Evolutionary conservation across 2,329 filamentous ascomycete species (phyloP), one percentile per base, ranked within the genome.

Genomic region (Ploettnerulaceae sp.): DNA sequence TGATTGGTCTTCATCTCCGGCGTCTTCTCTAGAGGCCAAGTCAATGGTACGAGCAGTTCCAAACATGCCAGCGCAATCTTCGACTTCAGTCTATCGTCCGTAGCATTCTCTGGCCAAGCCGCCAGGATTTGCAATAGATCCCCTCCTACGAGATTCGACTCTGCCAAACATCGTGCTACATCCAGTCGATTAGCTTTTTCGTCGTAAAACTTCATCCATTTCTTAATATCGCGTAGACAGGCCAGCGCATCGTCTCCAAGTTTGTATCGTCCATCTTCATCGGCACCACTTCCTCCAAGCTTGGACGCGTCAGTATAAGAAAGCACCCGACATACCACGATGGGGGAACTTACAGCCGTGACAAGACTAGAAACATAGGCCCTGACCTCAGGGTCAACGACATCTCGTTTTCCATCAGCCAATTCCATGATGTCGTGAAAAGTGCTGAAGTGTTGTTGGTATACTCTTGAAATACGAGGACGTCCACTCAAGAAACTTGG

Each of bases 181-280:
- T 98, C 93, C 74, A 95, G 85, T 56, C 91, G 84, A 64, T 95
- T 94, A 55, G 84, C 81, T 65, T 94, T 94, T 64, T 95, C 87
- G 66, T 96, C 90, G 73, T 93, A 93, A 53, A 95, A 81, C 58
- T 89, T 89, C 57, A 98, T 77, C 93, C 93, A 98, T 78, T 85
- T 84, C 64, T 93, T 91, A 45, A 98, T 76, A 68, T 98, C 93
- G 53, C 91, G 89, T 47, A 98, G 74, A 61, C 90, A 93, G 48
- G 93, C 87, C 50, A 95, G 73, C 9, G 90, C 91, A 64, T 96
- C 91, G 67, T 97, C 91, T 67, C 93, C 93, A 26, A 97, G 81
- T 33, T 88, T 77, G 66, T 98, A 98, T 61, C 77, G 77, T 47
- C 86, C 86, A 61, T 89, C 83, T 59, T 91, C 83, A 56, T 88